Evolutionary conservation across 2,329 filamentous ascomycete genomes (phyloP), one percentile per base, ranked within the genome.

Genomic region (Sporothrix pallida): DNA sequence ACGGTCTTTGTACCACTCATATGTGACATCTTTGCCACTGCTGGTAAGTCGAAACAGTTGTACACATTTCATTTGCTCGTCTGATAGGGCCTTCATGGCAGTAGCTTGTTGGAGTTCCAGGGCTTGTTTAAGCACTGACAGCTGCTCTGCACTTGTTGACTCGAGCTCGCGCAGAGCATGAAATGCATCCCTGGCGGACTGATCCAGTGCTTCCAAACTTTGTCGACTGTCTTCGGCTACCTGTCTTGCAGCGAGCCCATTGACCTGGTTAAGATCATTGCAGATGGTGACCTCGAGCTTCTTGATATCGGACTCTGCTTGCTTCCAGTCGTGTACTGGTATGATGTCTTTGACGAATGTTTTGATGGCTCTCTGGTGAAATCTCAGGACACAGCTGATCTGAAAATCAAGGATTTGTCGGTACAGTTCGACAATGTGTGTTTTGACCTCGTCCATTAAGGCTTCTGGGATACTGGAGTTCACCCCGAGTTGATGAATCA

Each of bases 331-430:
- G 10, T 76, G 71, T 2, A 46, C 65, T 23, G 42, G 20, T 62
- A 79, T 0, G 17, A 75, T 50, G 48, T 79, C 79, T 1, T 75
- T 46, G 0, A 42, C 37, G 46, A 75, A 75, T 5, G 60, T 73
- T 23, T 20, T 58, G 10, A 76, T 12, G 12, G 68, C 20, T 37
- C 54, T 77, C n/a, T 71, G 75, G 65, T 79, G 80, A 71, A 82
- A 81, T 44, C 81, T 75, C 4, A 83, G 68, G 17, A 81, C 78
- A 50, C 77, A 81, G 31, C 71, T 72, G n/a, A 82, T 63, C 69
- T 83, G 81, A 50, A 83, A 83, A 4, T 79, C 77, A n/a, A 83
- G 76, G 50, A 83, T 80, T 13, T 74, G 48, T 44, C 79, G 68
- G 71, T 83, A 83, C 6, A 83, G 78, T 0, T 76, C 73, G 1